A percentile compares a stretch with the other conserved stretches of the same genome.
These are phyloP conservation scores for Phaffia australis DNA, from an alignment of 768 basidiomycete genomes.

Conservation along the genomic window DNA sequence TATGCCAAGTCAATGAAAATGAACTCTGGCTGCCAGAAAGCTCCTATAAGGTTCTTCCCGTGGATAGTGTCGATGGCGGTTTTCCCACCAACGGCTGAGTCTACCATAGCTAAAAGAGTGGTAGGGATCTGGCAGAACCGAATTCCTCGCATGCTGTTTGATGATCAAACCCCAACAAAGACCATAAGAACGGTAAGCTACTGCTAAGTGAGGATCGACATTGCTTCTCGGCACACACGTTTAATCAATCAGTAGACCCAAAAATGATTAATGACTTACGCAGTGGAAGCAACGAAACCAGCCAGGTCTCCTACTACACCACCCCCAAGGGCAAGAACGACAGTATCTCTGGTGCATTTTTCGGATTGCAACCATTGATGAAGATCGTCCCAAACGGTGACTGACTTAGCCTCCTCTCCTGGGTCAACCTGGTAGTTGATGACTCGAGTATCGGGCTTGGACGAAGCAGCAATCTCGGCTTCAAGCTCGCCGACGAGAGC, in stretches of 20 bases:
- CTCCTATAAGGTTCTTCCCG: slow-evolving; percentile 95
- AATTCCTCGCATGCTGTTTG: slow-evolving; percentile 82
- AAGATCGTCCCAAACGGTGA: slow-evolving; percentile 81
- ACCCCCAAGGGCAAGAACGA: slow-evolving; percentile 85
- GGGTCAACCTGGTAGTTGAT: slow-evolving; percentile 69
- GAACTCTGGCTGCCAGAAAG: slow-evolving; percentile 96
- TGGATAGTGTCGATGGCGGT: slow-evolving; percentile 98
- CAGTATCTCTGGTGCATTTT: slow-evolving; percentile 83
- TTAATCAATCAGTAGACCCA: neutral
- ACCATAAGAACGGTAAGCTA: neutral
- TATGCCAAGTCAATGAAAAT: slow-evolving; percentile 96
- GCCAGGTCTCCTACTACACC: slow-evolving; percentile 95
- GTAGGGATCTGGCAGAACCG: slow-evolving; percentile 94
- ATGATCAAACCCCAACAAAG: neutral
- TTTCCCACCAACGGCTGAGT: slow-evolving; percentile 94
- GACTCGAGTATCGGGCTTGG: slow-evolving; percentile 48
- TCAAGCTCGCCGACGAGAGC: slow-evolving; percentile 59
- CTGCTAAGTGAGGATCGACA: neutral
- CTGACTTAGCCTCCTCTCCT: slow-evolving; percentile 84
- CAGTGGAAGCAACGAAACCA: slow-evolving; percentile 93
- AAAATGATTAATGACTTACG: slow-evolving; percentile 48
- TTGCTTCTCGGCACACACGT: neutral
- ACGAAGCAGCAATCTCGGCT: slow-evolving; percentile 29
- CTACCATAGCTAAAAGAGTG: slow-evolving; percentile 94
- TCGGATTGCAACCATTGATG: slow-evolving; percentile 85